Percentiles rank a stretch among this genome's conserved stretches.
Conservation (phyloP, 139 green algal genomes). For the Desmodesmus armatus region DNA sequence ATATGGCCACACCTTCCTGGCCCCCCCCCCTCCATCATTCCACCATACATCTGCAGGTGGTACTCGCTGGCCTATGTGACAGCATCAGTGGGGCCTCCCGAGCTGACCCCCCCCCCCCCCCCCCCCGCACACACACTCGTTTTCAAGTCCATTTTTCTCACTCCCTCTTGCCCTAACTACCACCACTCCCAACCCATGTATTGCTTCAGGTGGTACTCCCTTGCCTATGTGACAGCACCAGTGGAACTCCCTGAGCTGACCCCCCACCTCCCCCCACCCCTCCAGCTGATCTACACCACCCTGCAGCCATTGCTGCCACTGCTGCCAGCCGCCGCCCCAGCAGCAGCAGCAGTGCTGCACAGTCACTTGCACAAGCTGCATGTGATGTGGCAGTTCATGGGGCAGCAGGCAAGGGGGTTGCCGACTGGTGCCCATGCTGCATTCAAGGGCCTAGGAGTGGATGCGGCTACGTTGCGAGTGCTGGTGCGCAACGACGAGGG, state of each 20-base stretch:
- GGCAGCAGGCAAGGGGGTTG: slow-evolving; percentile 60
- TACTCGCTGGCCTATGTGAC: not conserved
- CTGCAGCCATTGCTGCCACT: not conserved
- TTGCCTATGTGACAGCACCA: not conserved
- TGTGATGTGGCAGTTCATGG: slow-evolving; percentile 53
- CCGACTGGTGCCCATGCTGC: slow-evolving; percentile 67
- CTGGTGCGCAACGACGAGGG: not conserved
- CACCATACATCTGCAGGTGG: slow-evolving; percentile 19
- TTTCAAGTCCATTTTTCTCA: too few species aligned
- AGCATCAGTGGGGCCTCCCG: not conserved
- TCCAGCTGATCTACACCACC: not conserved
- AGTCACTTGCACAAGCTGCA: slow-evolving; percentile 49
- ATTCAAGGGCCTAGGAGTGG: slow-evolving; percentile 71
- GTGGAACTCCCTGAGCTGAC: not conserved
- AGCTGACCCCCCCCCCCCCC: not conserved
- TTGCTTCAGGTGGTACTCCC: slow-evolving; percentile 22
- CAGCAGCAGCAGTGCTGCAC: not conserved
- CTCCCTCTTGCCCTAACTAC: too few species aligned
- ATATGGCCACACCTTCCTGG: too few species aligned
- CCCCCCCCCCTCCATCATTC: too few species aligned
- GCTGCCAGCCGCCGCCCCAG: not conserved
- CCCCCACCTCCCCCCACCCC: not conserved
- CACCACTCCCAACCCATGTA: too few species aligned
- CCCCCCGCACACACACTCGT: too few species aligned
- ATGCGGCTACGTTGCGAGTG: slow-evolving; percentile 70